Evolutionary conservation across 148 eudicot genomes (phyloP), one percentile per base, ranked within the genome.

Genomic region (Polygonum aviculare): DNA sequence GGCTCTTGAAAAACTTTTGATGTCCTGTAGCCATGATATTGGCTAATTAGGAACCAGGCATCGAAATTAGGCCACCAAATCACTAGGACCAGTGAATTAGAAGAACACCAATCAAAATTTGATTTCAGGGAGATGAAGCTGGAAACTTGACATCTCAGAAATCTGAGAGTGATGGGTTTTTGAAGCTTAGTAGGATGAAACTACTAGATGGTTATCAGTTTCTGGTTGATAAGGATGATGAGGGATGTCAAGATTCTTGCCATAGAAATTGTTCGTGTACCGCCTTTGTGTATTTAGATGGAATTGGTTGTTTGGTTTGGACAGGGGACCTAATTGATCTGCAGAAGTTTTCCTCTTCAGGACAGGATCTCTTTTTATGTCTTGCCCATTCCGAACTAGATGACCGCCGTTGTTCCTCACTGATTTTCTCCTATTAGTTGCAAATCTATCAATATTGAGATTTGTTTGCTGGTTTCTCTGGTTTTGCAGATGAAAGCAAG

Each of bases 241-340:
- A 71, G 14, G 86, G 82, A 51, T 92, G 94, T 44, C 63, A 38
- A 36, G 72, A 12, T 3, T 44, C 15, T 59, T 92, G 94, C 76
- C 47, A 39, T 72, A 81, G 62, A 45, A 83, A 92, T 40, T 91
- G 97, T 76, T 76, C 83, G 0, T 92, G 97, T 50, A 74, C 78
- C 45, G 93, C 90, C 21, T 91, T 84, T 67, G 50, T 90, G 14
- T 63, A 80, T 40, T 54, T 85, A 16, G 72, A 51, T 1, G 81
- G 78, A 9, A 88, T 73, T 22, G 97, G 97, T 12, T 90, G 97
- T 76, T 77, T 92, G 81, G 33, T 80, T 14, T 92, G 91, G 91
- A 78, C 26, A n/a, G 77, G 52, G 6, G 84, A 77, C 1, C 82
- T 92, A 83, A 74, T 87, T 48, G 97, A 90, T 77, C 75, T 87